Conservation (phyloP, 1,139 yeast species). For the Pichia sp. region DNA sequence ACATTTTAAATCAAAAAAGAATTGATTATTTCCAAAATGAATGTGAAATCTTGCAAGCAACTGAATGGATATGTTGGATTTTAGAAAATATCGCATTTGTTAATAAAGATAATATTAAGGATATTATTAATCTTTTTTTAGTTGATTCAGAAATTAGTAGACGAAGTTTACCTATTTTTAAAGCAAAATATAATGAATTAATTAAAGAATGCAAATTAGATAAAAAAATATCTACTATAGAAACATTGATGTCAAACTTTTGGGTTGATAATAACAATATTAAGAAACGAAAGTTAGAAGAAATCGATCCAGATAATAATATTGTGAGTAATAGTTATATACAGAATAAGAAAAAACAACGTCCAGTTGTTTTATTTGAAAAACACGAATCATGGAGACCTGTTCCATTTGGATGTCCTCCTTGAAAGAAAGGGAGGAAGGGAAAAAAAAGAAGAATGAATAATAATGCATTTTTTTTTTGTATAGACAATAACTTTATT, state of each 20-base stretch:
- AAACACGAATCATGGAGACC: conserved; percentile 36
- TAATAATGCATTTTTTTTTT: too few species aligned
- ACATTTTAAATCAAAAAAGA: background rate
- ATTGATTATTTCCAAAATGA: conserved; percentile 8
- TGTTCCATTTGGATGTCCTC: conserved; percentile 38
- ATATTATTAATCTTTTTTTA: conserved; percentile 1
- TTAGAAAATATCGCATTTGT: conserved; percentile 8
- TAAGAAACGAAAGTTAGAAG: conserved; percentile 2
- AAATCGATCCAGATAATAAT: background rate
- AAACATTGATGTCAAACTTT: conserved; percentile 17
- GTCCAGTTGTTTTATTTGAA: conserved; percentile 28
- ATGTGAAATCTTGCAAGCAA: conserved; percentile 8
- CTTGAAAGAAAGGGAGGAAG: background rate
- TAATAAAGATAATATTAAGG: conserved; percentile 1
- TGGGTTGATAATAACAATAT: conserved; percentile 14
- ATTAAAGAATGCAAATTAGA: conserved; percentile 1
- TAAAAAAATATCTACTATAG: conserved; percentile 6
- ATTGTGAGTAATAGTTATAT: conserved; percentile 1
- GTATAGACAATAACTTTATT: background rate
- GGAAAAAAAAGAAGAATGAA: too few species aligned
- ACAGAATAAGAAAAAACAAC: conserved; percentile 1
- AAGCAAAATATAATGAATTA: background rate
- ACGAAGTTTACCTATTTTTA: conserved; percentile 3
- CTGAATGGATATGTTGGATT: conserved; percentile 14
- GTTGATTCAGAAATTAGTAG: conserved; percentile 7